Percentiles rank a stretch among this genome's conserved stretches.
These are phyloP conservation scores for Dendryphion nanum DNA, from an alignment of 2,329 filamentous ascomycete species.

Conservation along the genomic window DNA sequence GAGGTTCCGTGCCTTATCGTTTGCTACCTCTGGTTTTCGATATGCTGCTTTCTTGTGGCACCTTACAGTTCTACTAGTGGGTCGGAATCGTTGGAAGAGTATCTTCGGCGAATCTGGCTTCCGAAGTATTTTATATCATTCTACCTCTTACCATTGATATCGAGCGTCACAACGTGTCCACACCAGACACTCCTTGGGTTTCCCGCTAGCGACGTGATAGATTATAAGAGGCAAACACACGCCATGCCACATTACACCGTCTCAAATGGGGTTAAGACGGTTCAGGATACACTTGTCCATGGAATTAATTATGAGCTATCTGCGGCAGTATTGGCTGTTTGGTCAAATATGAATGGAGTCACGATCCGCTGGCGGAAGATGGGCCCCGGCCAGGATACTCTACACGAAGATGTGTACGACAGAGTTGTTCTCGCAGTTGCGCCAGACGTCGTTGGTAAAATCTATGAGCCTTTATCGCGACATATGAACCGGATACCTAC, in stretches of 20 bases:
- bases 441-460: conserved; percentile 50
- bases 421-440: conserved; percentile 56
- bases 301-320: conserved; percentile 46
- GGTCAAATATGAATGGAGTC: conserved; percentile 25
- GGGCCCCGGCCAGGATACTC: conserved; percentile 4
- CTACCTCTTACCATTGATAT: conserved; percentile 57
- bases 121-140: conserved; percentile 48
- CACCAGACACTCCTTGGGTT: conserved; percentile 52
- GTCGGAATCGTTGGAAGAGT: conserved; percentile 50
- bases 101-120: conserved; percentile 51
- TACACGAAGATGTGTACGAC: conserved; percentile 46
- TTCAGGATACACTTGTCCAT: conserved; percentile 47
- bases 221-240: conserved; percentile 51
- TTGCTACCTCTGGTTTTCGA: conserved; percentile 55
- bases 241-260: conserved; percentile 54
- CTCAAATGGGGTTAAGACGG: conserved; percentile 49
- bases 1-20: conserved; percentile 47
- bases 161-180: conserved; percentile 55
- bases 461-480: conserved; percentile 47
- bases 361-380: conserved; percentile 36
- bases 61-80: conserved; percentile 25
- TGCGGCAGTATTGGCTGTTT: conserved; percentile 39
- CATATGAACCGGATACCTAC: conserved; percentile 49
- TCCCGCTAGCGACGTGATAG: conserved; percentile 53
- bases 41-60: conserved; percentile 51